Base-by-base conservation (phyloP, 495 filamentous ascomycete species). In the Penicillium pulvis region DNA sequence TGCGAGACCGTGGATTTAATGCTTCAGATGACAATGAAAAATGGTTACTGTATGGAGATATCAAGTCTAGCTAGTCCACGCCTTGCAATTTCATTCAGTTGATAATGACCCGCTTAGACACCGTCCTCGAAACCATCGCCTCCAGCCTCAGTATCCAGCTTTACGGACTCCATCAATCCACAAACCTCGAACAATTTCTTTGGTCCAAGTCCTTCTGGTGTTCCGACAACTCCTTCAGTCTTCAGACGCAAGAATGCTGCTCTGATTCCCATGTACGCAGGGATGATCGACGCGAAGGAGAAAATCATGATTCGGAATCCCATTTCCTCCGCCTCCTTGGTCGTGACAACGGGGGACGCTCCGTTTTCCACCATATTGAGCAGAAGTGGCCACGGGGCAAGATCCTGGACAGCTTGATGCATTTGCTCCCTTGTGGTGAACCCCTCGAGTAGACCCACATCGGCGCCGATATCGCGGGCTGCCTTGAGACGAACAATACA, bases 301-400 rank as follows among this genome's bases (percentile, higher is more conserved):
- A 83, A 85, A 26, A 90, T 87, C 49, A 87, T 84, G 41, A 89
- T 82, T 42, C 77, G 71, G 66, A 84, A 90, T 2, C 87, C 86
- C 70, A 89, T 76, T 46, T 81, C 77, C 55, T 77, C 65, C 0
- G 86, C 85, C 63, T 87, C 82, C 6, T 79, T 66, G 17, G 78
- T 79, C 9, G 77, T 82, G 23, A 87, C 82, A 6, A 81, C 62
- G 0, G 87, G 86, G 1, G 73, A 82, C 12, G 79, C 80, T 12
- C 87, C 86, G 52, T 83, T 80, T 58, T 83, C 81, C 4, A 90
- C 86, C 64, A 83, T 85, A 59, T 90, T 90, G 23, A 88, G 72
- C 9, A 87, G 66, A 24, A 88, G 69, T 2, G 86, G 86, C 75
- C 79, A 83, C 0, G 80, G 80, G 2, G 76, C 79, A 5, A 89